phyloP scores from a whole-genome alignment of 495 filamentous ascomycete genomes.

The Daldinia vernicosa region DNA sequence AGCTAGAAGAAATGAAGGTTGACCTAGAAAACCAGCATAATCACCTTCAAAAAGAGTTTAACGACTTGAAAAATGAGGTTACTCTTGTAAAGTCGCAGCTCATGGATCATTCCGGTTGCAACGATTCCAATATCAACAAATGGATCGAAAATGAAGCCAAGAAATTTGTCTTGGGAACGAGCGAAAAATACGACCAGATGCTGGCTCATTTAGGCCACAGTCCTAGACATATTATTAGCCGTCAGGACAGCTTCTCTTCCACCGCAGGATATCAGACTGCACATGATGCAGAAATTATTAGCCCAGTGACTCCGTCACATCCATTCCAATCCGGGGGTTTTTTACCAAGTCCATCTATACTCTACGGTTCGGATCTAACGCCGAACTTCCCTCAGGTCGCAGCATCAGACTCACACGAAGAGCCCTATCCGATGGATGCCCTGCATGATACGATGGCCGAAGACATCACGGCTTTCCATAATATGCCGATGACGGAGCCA shows the following conservation, averaged over 20 bases:
- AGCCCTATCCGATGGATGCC: constrained; percentile 12
- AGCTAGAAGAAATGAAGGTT: constrained; percentile 62
- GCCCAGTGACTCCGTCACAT: constrained; percentile 18
- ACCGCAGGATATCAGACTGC: constrained; percentile 11
- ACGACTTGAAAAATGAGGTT: constrained; percentile 57
- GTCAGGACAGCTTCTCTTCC: constrained; percentile 31
- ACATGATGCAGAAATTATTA: constrained; percentile 18
- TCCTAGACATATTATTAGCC: constrained; percentile 14
- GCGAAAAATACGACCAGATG: constrained; percentile 46
- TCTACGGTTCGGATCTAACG: constrained; percentile 19
- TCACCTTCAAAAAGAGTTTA: constrained; percentile 51
- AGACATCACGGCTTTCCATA: constrained; percentile 10
- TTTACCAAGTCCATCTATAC: constrained; percentile 20
- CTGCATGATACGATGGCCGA: not conserved
- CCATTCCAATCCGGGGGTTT: constrained; percentile 24
- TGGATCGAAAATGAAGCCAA: constrained; percentile 59
- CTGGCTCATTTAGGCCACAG: constrained; percentile 36
- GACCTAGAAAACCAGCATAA: constrained; percentile 50
- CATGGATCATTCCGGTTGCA: constrained; percentile 67
- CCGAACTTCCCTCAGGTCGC: constrained; percentile 11
- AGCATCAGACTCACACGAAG: constrained; percentile 1
- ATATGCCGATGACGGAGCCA: constrained; percentile 8
- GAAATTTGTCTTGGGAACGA: constrained; percentile 49
- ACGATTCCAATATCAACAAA: constrained; percentile 58
- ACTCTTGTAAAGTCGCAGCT: constrained; percentile 65